These are phyloP conservation scores for Malassezia brasiliensis DNA, from an alignment of 1,284 basidiomycete genomes.

Conservation along the genomic window DNA sequence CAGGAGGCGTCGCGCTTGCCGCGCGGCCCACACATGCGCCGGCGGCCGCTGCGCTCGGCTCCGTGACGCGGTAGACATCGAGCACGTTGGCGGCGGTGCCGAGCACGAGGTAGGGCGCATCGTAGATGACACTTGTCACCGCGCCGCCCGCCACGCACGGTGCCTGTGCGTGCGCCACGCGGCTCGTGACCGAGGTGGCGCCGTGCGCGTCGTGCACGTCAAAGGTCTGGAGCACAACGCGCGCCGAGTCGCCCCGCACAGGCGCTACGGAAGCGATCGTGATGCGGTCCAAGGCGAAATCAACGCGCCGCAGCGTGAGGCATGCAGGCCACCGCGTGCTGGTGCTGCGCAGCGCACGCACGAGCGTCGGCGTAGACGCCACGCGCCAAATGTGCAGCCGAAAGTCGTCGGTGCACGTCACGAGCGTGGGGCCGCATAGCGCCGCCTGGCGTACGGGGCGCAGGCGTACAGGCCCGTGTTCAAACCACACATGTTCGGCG, in stretches of 20 bases:
- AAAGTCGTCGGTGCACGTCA: constrained; percentile 35
- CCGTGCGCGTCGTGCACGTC: constrained; percentile 22
- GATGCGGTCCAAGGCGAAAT: background rate
- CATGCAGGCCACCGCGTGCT: constrained; percentile 25
- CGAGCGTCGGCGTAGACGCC: background rate
- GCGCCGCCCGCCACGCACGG: background rate
- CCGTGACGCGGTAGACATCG: constrained; percentile 35
- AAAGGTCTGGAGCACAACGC: constrained; percentile 24
- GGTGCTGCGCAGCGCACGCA: constrained; percentile 21
- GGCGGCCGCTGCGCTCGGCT: constrained; percentile 8
- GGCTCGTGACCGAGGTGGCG: constrained; percentile 19
- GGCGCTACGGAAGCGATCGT: too few species aligned
- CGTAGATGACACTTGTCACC: constrained; percentile 28
- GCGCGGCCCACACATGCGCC: background rate
- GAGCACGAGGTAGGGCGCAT: constrained; percentile 39
- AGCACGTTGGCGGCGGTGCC: constrained; percentile 37
- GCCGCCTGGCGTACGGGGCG: constrained; percentile 19
- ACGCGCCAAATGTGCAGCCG: constrained; percentile 28
- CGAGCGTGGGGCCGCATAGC: constrained; percentile 32
- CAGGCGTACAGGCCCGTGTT: background rate
- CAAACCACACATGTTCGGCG: constrained; percentile 1
- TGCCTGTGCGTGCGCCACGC: background rate
- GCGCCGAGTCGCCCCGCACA: too few species aligned
- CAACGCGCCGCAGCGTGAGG: constrained; percentile 23
- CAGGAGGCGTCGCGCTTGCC: background rate